These are phyloP conservation scores for Ophiosphaerella narmari DNA, from an alignment of 2,329 filamentous ascomycete genomes.

Conservation along the genomic window DNA sequence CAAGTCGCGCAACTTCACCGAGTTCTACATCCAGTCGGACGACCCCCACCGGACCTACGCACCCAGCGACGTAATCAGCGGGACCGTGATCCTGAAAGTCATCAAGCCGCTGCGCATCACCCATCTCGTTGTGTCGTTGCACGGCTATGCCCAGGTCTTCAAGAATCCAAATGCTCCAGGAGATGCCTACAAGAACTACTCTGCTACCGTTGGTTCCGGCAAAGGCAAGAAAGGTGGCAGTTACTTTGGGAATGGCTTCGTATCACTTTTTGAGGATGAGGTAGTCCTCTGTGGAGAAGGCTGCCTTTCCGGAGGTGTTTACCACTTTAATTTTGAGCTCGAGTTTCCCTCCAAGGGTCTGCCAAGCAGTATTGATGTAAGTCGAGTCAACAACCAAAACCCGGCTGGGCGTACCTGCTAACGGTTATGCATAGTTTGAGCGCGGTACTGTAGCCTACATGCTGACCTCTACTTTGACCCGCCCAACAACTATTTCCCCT, in stretches of 20 bases:
- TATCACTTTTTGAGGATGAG: slow-evolving; percentile 83
- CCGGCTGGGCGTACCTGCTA: slow-evolving; percentile 14
- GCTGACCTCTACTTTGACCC: slow-evolving; percentile 85
- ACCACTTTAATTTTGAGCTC: slow-evolving; percentile 79
- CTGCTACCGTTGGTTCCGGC: slow-evolving; percentile 58
- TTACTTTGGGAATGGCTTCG: slow-evolving; percentile 77
- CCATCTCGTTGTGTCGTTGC: slow-evolving; percentile 76
- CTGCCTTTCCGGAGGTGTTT: slow-evolving; percentile 72
- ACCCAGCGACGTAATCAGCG: slow-evolving; percentile 74
- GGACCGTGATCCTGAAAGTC: slow-evolving; percentile 72
- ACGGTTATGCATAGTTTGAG: slow-evolving; percentile 73
- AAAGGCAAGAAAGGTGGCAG: slow-evolving; percentile 56
- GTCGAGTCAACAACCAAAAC: slow-evolving; percentile 35
- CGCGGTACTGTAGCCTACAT: slow-evolving; percentile 91
- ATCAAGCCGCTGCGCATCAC: slow-evolving; percentile 77
- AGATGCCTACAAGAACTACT: slow-evolving; percentile 55
- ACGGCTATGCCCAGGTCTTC: slow-evolving; percentile 79
- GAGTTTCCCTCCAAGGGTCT: slow-evolving; percentile 70
- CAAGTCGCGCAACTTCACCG: slow-evolving; percentile 69
- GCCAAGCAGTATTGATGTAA: slow-evolving; percentile 93
- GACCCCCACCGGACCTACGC: slow-evolving; percentile 78
- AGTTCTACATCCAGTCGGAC: slow-evolving; percentile 77
- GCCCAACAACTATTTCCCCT: slow-evolving; percentile 83
- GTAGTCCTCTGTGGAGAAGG: slow-evolving; percentile 79
- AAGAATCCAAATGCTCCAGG: slow-evolving; percentile 69